Base-by-base conservation (phyloP, 805 yeast species). In the Barnettozyma salicaria region DNA sequence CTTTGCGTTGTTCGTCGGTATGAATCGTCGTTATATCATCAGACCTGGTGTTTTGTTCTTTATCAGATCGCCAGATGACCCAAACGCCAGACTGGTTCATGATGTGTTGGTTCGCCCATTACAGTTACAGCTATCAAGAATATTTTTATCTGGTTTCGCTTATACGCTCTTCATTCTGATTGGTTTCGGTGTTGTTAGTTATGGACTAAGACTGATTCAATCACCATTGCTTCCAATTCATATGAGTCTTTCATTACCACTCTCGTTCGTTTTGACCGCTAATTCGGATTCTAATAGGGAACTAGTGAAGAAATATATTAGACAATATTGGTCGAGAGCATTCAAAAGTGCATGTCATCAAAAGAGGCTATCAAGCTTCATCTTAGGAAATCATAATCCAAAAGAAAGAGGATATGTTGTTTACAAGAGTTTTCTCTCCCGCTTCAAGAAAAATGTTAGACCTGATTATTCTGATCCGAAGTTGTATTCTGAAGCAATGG, bases 1-100 rank as follows among this genome's bases (percentile, higher is more conserved):
- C 50, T 79, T 92, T 63, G 95, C 97, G 1, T 63, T 82, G 33
- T 90, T 77, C 60, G 88, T 90, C 21, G 84, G 94, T 14, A 80
- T 88, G 88, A 71, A 80, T 16, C 70, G 98, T 43, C 64, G 72
- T 30, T 61, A 66, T 41, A 77, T 87, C 27, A 68, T 90, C 41
- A 72, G 99, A 39, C 80, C 83, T 0, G 99, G 98, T 10, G 96
- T 86, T 7, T 65, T 92, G 32, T 92, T 78, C 58, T 92, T 92
- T 63, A 83, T 92, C 42, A 73, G 96, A 49, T 87, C 95, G 17
- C 96, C 96, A 5, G 96, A 88, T 49, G 97, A 92, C 55, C 96
- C 95, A 27, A 82, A 85, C 49, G 79, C 87, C 31, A 76, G 90
- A 47, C 73, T 92, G 10, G 71, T 90, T 28, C 90, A 87, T 47